A percentile compares a stretch with the other conserved stretches of the same genome.
Conservation (phyloP, 1,139 yeast species). For the Hansenula anomala region DNA sequence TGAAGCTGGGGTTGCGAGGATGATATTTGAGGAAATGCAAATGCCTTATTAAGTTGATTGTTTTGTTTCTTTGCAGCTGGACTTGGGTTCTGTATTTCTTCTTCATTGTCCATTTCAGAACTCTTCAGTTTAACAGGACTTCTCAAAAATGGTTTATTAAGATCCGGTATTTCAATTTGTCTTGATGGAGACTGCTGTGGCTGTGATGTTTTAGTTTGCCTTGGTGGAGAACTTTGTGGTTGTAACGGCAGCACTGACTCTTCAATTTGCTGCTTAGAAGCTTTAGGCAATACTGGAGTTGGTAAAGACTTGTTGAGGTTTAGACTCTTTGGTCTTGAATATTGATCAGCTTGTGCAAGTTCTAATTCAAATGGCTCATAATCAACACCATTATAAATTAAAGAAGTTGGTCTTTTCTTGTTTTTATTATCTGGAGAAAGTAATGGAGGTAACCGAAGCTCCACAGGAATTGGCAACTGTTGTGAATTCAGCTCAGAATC, state of each 20-base stretch:
- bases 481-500: conserved; percentile 29
- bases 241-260: background rate
- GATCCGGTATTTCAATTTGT: conserved; percentile 14
- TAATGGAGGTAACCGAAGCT: conserved; percentile 29
- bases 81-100: conserved; percentile 21
- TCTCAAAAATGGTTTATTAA: conserved; percentile 2
- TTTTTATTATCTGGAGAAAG: conserved; percentile 28
- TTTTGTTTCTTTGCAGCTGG: conserved; percentile 17
- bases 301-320: background rate
- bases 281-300: background rate
- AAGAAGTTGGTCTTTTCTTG: conserved; percentile 19
- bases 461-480: conserved; percentile 30
- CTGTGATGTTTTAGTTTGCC: background rate
- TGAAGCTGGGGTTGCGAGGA: background rate
- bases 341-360: background rate
- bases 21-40: conserved; percentile 2
- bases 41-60: conserved; percentile 17
- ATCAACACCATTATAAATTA: conserved; percentile 18
- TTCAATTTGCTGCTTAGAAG: background rate
- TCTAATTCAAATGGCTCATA: conserved; percentile 19
- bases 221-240: background rate
- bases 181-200: too few species aligned
- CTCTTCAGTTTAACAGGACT: background rate
- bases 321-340: background rate
- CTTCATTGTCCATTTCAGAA: conserved; percentile 16